Evolutionary conservation across 2,329 filamentous ascomycete genomes (phyloP).

Genomic region (Aspergillus pseudotamarii): DNA sequence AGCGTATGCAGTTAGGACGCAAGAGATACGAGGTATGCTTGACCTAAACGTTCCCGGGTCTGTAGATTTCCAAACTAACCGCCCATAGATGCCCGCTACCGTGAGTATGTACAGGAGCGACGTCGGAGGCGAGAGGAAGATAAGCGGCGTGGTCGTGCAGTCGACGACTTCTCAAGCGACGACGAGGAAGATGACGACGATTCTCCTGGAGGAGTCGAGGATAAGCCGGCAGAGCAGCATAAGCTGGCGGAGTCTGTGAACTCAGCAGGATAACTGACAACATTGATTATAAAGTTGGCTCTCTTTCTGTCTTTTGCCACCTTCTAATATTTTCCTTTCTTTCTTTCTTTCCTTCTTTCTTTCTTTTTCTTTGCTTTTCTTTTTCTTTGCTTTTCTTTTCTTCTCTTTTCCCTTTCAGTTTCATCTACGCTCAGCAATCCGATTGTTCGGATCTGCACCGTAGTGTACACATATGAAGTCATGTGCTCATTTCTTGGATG

Average conservation of each 20-base stretch:
- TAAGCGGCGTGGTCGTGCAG: constrained; percentile 37
- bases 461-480: background rate
- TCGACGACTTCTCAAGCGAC: constrained; percentile 37
- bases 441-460: background rate
- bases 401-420: background rate
- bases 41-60: background rate
- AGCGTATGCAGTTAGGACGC: constrained; percentile 78
- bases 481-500: background rate
- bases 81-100: constrained; percentile 38
- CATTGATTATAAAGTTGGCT: background rate
- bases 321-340: background rate
- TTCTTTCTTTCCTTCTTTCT: background rate
- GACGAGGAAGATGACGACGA: constrained; percentile 40
- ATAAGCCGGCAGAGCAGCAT: constrained; percentile 22
- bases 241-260: constrained; percentile 8
- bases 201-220: constrained; percentile 35
- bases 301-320: background rate
- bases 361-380: too few relatives aligned
- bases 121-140: constrained; percentile 48
- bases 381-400: too few relatives aligned
- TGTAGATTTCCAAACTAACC: constrained; percentile 13
- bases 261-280: constrained; percentile 3
- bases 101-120: constrained; percentile 38
- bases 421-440: too few relatives aligned
- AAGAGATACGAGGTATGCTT: constrained; percentile 73